These are phyloP conservation scores for Eucalyptus regnans DNA, from an alignment of 345 rosid genomes.

Conservation along the genomic window DNA sequence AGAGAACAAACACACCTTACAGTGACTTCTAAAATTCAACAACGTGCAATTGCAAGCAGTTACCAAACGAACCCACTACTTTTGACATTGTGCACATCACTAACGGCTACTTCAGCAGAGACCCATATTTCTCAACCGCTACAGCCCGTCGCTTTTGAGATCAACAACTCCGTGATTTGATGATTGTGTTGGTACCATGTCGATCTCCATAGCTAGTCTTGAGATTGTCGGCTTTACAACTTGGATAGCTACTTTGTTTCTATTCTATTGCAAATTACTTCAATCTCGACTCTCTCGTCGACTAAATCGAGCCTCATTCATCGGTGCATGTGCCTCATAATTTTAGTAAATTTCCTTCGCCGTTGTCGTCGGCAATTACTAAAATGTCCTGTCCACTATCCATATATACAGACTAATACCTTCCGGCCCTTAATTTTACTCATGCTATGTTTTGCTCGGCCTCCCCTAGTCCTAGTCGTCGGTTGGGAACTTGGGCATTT, in stretches of 20 bases:
- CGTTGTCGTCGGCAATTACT: background rate
- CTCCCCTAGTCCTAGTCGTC: background rate
- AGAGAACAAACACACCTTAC: background rate
- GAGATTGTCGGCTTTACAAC: background rate
- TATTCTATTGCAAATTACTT: background rate
- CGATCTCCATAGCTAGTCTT: background rate
- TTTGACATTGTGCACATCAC: background rate
- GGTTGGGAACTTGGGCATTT: background rate
- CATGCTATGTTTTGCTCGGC: background rate
- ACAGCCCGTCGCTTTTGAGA: background rate
- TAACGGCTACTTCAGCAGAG: background rate
- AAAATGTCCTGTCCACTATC: background rate
- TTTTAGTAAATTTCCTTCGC: background rate
- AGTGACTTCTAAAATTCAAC: background rate
- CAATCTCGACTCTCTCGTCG: background rate
- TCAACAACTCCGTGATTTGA: background rate
- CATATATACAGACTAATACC: background rate
- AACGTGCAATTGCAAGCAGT: background rate
- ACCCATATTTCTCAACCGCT: background rate
- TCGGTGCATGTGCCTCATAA: fast-evolving
- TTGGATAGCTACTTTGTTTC: background rate
- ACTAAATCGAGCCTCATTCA: background rate
- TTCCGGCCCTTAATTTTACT: background rate
- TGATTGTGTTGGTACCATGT: background rate
- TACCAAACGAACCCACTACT: background rate